phyloP scores from a whole-genome alignment of 495 filamentous ascomycete species.

The Aspergillus wentii region DNA sequence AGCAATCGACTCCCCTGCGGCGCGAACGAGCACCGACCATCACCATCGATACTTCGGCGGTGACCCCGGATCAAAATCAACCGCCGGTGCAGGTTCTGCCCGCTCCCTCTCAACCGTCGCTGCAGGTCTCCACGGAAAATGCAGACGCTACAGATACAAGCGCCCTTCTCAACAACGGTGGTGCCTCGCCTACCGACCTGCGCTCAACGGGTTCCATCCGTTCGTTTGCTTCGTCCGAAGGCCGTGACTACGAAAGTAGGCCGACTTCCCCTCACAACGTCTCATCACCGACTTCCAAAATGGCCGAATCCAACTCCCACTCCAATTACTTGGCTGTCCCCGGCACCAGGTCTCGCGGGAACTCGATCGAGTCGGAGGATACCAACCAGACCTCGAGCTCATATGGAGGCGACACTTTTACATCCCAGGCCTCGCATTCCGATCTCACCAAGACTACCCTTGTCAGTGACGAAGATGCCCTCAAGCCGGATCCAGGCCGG shows the following conservation, averaged over 20 bases:
- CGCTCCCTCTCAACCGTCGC: constrained; percentile 37
- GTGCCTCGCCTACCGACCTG: constrained; percentile 53
- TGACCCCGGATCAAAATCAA: constrained; percentile 30
- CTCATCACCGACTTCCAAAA: constrained; percentile 60
- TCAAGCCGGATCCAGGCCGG: constrained; percentile 64
- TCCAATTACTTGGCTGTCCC: constrained; percentile 62
- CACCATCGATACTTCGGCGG: constrained; percentile 70
- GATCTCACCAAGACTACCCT: constrained; percentile 35
- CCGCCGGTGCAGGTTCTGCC: constrained; percentile 24
- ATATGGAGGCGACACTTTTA: constrained; percentile 48
- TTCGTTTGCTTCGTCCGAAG: constrained; percentile 65
- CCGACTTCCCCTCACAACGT: constrained; percentile 91
- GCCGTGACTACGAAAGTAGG: constrained; percentile 65
- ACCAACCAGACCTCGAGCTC: constrained; percentile 44
- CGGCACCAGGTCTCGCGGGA: constrained; percentile 55
- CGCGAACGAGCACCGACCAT: constrained; percentile 60
- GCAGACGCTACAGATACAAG: constrained; percentile 35
- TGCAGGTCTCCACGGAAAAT: constrained; percentile 39
- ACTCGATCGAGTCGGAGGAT: constrained; percentile 59
- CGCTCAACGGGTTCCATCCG: constrained; percentile 50
- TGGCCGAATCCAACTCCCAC: constrained; percentile 34
- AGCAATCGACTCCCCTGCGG: constrained; percentile 28
- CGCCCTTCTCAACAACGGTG: constrained; percentile 36
- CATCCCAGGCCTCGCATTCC: constrained; percentile 28
- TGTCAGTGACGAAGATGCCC: constrained; percentile 53